Evolutionary conservation across 768 basidiomycete genomes (phyloP), one percentile per base, ranked within the genome.

Genomic region (Amanita thiersii): DNA sequence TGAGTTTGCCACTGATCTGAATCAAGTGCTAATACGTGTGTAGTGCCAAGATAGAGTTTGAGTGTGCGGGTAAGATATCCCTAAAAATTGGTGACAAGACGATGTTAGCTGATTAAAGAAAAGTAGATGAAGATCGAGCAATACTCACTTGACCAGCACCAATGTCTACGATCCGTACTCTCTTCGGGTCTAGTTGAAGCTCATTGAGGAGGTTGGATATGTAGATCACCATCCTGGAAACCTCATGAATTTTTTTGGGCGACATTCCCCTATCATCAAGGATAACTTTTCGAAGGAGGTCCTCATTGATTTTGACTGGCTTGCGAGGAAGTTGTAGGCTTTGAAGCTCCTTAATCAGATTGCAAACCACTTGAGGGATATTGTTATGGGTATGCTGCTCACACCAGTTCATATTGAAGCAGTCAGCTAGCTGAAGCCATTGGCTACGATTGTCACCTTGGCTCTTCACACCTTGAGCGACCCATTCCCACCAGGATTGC

Each of bases 241-340:
- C 81, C 54, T 87, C 85, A 47, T 87, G 84, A 2, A 63, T 61
- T 54, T 87, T 87, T 56, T 87, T 87, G 4, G 82, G 82, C 3
- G 81, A 83, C 73, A 84, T 79, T 11, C 83, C 79, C 33, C 56
- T 52, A 3, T 48, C 15, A 6, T 53, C 47, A 8, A 45, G 31
- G 7, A 51, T 37, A 2, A 34, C 26, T 26, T 39, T 21, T 17
- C 3, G 18, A 2, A 37, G n/a, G 10, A 24, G 21, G 5, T 39
- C 8, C 4, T 26, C 29, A 33, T 33, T 15, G 11, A 45, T 35
- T 18, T 39, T n/a, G 15, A 45, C 18, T 4, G 44, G 44, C 31
- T 15, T 36, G 20, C 44, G 42, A 43, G 42, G 24, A 5, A 43
- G 8, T 43, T 43, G 42, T 18, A 43, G 42, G 4, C 19, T 43